Conservation (phyloP, 2,329 filamentous ascomycete species). For the Hymenoscyphus albidus region DNA sequence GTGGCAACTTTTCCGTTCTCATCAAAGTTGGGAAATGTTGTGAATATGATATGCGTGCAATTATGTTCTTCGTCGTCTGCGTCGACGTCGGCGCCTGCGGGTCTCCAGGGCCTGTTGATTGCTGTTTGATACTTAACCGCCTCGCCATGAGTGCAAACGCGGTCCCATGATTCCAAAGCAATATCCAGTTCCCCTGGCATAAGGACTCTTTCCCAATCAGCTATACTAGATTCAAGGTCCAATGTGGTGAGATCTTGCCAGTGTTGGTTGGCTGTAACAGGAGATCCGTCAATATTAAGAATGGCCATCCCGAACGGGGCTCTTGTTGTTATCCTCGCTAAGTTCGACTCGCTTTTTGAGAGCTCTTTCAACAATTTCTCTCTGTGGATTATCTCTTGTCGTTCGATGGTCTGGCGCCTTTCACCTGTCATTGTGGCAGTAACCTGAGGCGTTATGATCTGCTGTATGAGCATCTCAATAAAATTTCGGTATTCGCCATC, state of each 20-base stretch:
- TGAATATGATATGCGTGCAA: slow-evolving; percentile 20
- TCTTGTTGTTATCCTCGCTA: slow-evolving; percentile 67
- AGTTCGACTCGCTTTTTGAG: slow-evolving; percentile 58
- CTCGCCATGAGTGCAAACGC: slow-evolving; percentile 10
- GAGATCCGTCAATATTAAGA: slow-evolving; percentile 56
- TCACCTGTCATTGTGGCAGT: slow-evolving; percentile 67
- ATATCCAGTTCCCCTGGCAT: slow-evolving; percentile 14
- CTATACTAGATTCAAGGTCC: slow-evolving; percentile 7
- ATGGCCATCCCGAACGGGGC: slow-evolving; percentile 72
- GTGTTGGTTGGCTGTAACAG: slow-evolving; percentile 21
- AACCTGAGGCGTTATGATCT: slow-evolving; percentile 62
- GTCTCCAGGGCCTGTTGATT: slow-evolving; percentile 16
- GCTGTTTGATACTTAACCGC: slow-evolving; percentile 17
- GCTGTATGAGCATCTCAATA: slow-evolving; percentile 52
- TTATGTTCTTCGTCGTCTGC: slow-evolving; percentile 18
- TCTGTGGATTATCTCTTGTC: slow-evolving; percentile 63
- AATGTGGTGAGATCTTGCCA: slow-evolving; percentile 21
- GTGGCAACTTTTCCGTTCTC: slow-evolving; percentile 21
- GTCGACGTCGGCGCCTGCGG: slow-evolving; percentile 17
- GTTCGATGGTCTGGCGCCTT: slow-evolving; percentile 50
- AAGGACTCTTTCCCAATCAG: slow-evolving; percentile 18
- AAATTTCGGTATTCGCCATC: slow-evolving; percentile 71
- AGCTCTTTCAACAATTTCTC: slow-evolving; percentile 64
- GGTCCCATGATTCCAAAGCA: slow-evolving; percentile 15
- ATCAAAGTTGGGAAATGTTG: slow-evolving; percentile 22